These are phyloP conservation scores for Paramecium bursaria DNA, from an alignment of 73 alveolate genomes.

Conservation along the genomic window DNA sequence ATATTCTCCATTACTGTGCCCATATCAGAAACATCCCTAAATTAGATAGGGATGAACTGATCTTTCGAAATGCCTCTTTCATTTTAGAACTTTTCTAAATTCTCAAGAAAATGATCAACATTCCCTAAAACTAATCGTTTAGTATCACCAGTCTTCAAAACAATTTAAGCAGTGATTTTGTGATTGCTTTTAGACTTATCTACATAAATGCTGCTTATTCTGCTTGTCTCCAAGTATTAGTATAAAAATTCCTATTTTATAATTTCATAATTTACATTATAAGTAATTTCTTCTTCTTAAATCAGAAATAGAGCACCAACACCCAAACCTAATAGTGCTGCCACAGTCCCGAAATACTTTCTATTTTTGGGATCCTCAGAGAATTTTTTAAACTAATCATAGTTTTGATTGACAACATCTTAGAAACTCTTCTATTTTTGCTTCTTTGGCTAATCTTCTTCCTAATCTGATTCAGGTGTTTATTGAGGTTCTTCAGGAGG, in stretches of 20 bases:
- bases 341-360: conserved; percentile 42
- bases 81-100: conserved; percentile 51
- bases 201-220: conserved; percentile 28
- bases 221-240: conserved; percentile 37
- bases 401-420: conserved; percentile 12
- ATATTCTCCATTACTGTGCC: conserved; percentile 44
- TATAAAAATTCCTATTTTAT: conserved; percentile 51
- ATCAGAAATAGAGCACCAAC: background rate
- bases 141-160: conserved; percentile 17
- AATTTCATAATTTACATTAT: conserved; percentile 41
- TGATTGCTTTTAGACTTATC: conserved; percentile 46
- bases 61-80: conserved; percentile 64
- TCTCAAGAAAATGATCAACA: conserved; percentile 69
- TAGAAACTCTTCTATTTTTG: conserved; percentile 21
- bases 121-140: conserved; percentile 58
- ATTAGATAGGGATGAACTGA: conserved; percentile 60
- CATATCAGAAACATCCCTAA: conserved; percentile 20
- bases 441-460: conserved; percentile 39
- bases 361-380: conserved; percentile 55
- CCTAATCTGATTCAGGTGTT: conserved; percentile 12
- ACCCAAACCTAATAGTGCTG: conserved; percentile 56
- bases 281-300: conserved; percentile 63
- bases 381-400: conserved; percentile 36
- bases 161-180: conserved; percentile 40
- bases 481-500: conserved; percentile 25